phyloP scores from a whole-genome alignment of 2,329 filamentous ascomycete genomes.

The Thelonectria rubi region DNA sequence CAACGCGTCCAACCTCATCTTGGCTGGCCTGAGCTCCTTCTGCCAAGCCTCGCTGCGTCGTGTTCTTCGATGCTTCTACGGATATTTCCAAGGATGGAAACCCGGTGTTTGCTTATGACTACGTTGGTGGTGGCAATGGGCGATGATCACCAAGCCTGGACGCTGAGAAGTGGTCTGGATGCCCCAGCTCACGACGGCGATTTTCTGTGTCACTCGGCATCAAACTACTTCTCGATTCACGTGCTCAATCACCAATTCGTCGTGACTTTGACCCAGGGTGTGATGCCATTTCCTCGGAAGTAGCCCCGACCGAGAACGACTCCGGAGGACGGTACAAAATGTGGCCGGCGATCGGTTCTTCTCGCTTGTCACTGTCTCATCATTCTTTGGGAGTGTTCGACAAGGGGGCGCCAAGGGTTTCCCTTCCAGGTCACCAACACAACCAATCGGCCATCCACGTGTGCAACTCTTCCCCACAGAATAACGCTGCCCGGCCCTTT shows the following conservation, averaged over 20 bases:
- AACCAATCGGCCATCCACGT: slow-evolving; percentile 29
- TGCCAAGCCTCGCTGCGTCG: slow-evolving; percentile 3
- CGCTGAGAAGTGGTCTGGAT: not conserved
- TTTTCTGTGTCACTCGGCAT: slow-evolving; percentile 5
- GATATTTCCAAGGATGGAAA: not conserved
- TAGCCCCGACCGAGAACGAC: slow-evolving; percentile 13
- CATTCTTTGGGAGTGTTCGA: slow-evolving; percentile 6
- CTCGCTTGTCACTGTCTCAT: slow-evolving; percentile 5
- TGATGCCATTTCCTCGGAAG: slow-evolving; percentile 10
- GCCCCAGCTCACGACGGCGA: too few relatives aligned
- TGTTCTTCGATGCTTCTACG: slow-evolving; percentile 17
- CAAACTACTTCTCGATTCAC: slow-evolving; percentile 8
- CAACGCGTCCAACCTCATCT: not conserved
- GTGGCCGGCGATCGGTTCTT: not conserved
- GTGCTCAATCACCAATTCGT: slow-evolving; percentile 1
- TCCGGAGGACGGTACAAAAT: not conserved
- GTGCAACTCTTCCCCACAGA: slow-evolving; percentile 21
- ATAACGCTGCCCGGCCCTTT: not conserved
- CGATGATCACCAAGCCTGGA: not conserved
- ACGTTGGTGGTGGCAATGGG: slow-evolving; percentile 5
- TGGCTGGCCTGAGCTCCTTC: slow-evolving; percentile 1
- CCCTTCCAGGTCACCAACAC: slow-evolving; percentile 16
- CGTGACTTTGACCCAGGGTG: slow-evolving; percentile 7
- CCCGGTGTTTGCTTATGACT: not conserved
- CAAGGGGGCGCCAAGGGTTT: slow-evolving; percentile 1